phyloP scores from a whole-genome alignment of 176 grass and related monocot genomes.

The Oryza nivara region DNA sequence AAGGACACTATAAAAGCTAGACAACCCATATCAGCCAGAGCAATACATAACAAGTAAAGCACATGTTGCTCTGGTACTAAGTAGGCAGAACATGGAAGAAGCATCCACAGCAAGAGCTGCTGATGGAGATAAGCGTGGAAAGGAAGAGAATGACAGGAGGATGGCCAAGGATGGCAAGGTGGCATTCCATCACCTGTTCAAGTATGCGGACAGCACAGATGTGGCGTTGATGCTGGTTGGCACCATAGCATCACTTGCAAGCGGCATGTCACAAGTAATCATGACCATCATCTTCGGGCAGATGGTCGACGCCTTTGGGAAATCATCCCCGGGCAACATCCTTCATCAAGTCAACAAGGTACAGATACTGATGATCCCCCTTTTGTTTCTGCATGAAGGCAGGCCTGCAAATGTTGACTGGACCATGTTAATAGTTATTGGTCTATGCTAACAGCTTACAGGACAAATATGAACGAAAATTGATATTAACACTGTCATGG shows the following conservation, averaged over 20 bases:
- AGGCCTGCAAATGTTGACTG: background rate
- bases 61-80: background rate
- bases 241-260: constrained; percentile 20
- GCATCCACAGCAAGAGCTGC: background rate
- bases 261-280: constrained; percentile 35
- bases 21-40: background rate
- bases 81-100: constrained; percentile 28
- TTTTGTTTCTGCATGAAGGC: background rate
- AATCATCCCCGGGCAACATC: background rate
- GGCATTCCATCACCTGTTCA: constrained; percentile 39
- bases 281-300: constrained; percentile 51
- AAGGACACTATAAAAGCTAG: constrained; percentile 27
- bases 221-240: constrained; percentile 38
- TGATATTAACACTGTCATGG: background rate
- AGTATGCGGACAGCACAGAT: constrained; percentile 29
- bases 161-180: constrained; percentile 22
- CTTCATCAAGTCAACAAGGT: constrained; percentile 47
- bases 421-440: constrained; percentile 2
- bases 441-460: constrained; percentile 1
- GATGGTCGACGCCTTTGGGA: constrained; percentile 44
- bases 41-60: background rate
- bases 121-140: background rate
- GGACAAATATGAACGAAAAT: background rate
- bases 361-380: background rate
- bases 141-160: constrained; percentile 16